Percentiles rank a stretch among this genome's conserved stretches.
Evolutionary conservation across 2,329 filamentous ascomycete species (phyloP).

Genomic region (Zopfia rhizophila): DNA sequence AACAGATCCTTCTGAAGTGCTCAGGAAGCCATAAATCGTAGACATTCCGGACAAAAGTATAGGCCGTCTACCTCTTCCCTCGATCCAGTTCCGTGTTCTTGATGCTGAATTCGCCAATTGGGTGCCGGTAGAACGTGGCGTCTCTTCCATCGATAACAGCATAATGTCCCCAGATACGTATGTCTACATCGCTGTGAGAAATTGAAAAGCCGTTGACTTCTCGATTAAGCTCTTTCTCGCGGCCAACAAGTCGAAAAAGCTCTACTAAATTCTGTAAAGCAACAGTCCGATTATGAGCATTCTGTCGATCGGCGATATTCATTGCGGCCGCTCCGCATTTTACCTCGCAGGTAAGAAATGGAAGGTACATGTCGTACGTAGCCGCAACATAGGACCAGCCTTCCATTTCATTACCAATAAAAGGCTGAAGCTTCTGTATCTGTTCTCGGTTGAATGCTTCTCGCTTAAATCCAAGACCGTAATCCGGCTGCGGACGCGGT

Average conservation of each 20-base stretch:
- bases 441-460: slow-evolving; percentile 28
- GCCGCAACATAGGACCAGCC: slow-evolving; percentile 56
- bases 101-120: slow-evolving; percentile 22
- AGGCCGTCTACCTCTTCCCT: slow-evolving; percentile 7
- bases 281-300: slow-evolving; percentile 27
- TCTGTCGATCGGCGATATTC: slow-evolving; percentile 35
- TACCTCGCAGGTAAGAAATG: slow-evolving; percentile 32
- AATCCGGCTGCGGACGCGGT: slow-evolving; percentile 32
- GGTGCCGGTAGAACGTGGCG: slow-evolving; percentile 25
- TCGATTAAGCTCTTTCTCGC: slow-evolving; percentile 28
- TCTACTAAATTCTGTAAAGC: slow-evolving; percentile 16
- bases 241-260: slow-evolving; percentile 26
- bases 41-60: slow-evolving; percentile 10
- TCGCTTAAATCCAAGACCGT: slow-evolving; percentile 25
- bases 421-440: slow-evolving; percentile 28
- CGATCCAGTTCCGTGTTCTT: background rate
- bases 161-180: slow-evolving; percentile 29
- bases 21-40: slow-evolving; percentile 15
- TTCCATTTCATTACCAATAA: slow-evolving; percentile 30
- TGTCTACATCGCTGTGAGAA: slow-evolving; percentile 25
- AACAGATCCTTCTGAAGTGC: slow-evolving; percentile 13
- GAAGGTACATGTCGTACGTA: slow-evolving; percentile 41
- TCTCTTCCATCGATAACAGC: slow-evolving; percentile 24
- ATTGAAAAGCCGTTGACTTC: slow-evolving; percentile 30
- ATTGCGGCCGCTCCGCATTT: slow-evolving; percentile 26